phyloP scores from a whole-genome alignment of 805 yeast genomes.

The Debaryomyces maramus region DNA sequence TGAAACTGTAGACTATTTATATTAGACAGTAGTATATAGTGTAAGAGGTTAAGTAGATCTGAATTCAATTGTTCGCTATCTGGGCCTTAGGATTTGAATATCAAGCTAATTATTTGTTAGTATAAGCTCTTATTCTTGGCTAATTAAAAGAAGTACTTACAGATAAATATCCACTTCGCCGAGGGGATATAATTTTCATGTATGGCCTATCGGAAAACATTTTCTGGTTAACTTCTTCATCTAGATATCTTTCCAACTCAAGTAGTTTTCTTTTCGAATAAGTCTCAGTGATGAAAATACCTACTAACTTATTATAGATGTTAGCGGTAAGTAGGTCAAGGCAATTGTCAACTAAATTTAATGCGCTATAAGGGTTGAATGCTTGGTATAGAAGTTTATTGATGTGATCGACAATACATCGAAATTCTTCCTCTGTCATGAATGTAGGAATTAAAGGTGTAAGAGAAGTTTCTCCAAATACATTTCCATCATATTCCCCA shows the following conservation, averaged over 20 bases:
- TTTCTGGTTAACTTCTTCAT: conserved; percentile 18
- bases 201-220: conserved; percentile 16
- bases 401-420: conserved; percentile 40
- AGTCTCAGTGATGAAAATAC: conserved; percentile 13
- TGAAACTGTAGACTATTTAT: too few species aligned
- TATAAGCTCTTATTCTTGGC: conserved; percentile 7
- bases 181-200: conserved; percentile 49
- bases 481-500: conserved; percentile 41
- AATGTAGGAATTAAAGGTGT: conserved; percentile 42
- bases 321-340: conserved; percentile 42
- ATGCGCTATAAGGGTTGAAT: conserved; percentile 32
- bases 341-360: conserved; percentile 35
- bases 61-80: background rate
- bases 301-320: conserved; percentile 26
- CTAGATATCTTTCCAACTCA: conserved; percentile 39
- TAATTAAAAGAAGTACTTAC: conserved; percentile 25
- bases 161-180: conserved; percentile 54
- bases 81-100: conserved; percentile 46
- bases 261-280: conserved; percentile 30
- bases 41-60: background rate
- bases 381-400: conserved; percentile 45
- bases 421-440: conserved; percentile 36
- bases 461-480: conserved; percentile 53
- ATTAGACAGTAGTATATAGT: too few species aligned
- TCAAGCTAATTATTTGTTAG: conserved; percentile 39